Conservation (phyloP, 2,329 filamentous ascomycete species). For the Aspergillus thermomutatus region DNA sequence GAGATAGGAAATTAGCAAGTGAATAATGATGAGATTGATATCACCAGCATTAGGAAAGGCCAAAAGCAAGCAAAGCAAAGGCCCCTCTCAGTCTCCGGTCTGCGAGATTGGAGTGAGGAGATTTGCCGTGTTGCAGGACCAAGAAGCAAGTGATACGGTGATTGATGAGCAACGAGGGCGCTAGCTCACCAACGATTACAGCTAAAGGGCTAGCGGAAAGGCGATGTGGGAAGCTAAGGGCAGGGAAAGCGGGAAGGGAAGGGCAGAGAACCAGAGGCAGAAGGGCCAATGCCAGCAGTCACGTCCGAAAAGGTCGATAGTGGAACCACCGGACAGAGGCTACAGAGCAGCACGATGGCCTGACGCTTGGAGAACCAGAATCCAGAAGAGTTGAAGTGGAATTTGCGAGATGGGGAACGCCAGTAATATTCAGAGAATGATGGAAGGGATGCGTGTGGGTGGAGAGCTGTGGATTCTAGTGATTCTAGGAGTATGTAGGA, state of each 20-base stretch:
- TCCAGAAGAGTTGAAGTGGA: neutral
- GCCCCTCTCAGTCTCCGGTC: slow-evolving; percentile 15
- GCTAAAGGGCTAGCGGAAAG: slow-evolving; percentile 12
- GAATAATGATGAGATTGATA: slow-evolving; percentile 12
- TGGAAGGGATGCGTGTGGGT: slow-evolving; percentile 5
- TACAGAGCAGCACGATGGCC: slow-evolving; percentile 31
- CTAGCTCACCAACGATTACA: slow-evolving; percentile 17
- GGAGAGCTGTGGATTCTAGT: neutral
- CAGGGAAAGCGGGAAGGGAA: slow-evolving; percentile 12
- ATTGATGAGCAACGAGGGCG: slow-evolving; percentile 14
- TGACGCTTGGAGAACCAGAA: slow-evolving; percentile 19
- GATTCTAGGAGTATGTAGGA: slow-evolving; percentile 9
- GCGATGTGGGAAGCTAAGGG: slow-evolving; percentile 14
- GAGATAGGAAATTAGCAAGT: slow-evolving; percentile 10
- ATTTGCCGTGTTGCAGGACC: slow-evolving; percentile 20
- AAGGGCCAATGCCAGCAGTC: slow-evolving; percentile 28
- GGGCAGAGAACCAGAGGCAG: slow-evolving; percentile 18
- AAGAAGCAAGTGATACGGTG: slow-evolving; percentile 13
- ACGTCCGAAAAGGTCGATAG: slow-evolving; percentile 20
- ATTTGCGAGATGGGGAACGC: slow-evolving; percentile 2
- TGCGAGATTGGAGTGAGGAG: slow-evolving; percentile 15
- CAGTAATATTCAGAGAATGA: slow-evolving; percentile 1
- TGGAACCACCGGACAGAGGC: slow-evolving; percentile 21
- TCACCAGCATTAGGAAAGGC: slow-evolving; percentile 8
- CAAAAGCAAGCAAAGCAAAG: slow-evolving; percentile 5